Percentiles rank a stretch among this genome's conserved stretches.
These are phyloP conservation scores for Thelonectria rubi DNA, from an alignment of 2,329 filamentous ascomycete species.

Conservation along the genomic window DNA sequence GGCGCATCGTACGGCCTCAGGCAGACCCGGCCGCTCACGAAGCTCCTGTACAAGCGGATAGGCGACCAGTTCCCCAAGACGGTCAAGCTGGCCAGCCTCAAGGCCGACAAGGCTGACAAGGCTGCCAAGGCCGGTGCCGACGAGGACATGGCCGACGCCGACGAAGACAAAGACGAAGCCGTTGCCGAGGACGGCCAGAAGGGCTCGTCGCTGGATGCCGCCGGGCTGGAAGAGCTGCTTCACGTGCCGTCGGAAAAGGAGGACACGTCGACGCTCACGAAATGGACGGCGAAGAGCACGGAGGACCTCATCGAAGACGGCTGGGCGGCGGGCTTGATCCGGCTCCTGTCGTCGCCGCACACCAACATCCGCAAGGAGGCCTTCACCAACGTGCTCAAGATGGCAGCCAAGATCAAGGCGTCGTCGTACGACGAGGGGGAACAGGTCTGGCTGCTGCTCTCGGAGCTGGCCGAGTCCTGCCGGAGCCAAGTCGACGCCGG, in stretches of 20 bases:
- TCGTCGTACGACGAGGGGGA: constrained; percentile 80
- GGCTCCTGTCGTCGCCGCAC: constrained; percentile 79
- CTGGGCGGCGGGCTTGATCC: constrained; percentile 73
- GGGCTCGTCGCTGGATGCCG: constrained; percentile 42
- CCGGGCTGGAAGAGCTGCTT: constrained; percentile 63
- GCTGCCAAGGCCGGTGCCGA: constrained; percentile 23
- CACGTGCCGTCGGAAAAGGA: constrained; percentile 56
- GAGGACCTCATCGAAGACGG: constrained; percentile 84
- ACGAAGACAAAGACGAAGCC: constrained; percentile 9
- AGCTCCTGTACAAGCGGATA: constrained; percentile 45
- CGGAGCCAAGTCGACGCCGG: constrained; percentile 60
- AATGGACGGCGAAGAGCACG: constrained; percentile 79
- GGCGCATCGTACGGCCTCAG: constrained; percentile 61
- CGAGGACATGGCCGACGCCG: constrained; percentile 33
- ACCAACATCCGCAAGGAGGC: constrained; percentile 82
- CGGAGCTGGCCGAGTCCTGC: constrained; percentile 81
- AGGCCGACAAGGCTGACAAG: constrained; percentile 29
- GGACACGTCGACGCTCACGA: constrained; percentile 63
- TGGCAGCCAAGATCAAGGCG: constrained; percentile 69
- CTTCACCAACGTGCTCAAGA: constrained; percentile 72
- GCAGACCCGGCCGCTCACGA: constrained; percentile 49
- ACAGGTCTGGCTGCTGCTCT: constrained; percentile 80
- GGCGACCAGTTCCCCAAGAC: constrained; percentile 44
- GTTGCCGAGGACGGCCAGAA: constrained; percentile 14
- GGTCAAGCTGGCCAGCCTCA: constrained; percentile 38